Evolutionary conservation across 495 filamentous ascomycete species (phyloP).

Genomic region (Lophiostoma macrostomum): DNA sequence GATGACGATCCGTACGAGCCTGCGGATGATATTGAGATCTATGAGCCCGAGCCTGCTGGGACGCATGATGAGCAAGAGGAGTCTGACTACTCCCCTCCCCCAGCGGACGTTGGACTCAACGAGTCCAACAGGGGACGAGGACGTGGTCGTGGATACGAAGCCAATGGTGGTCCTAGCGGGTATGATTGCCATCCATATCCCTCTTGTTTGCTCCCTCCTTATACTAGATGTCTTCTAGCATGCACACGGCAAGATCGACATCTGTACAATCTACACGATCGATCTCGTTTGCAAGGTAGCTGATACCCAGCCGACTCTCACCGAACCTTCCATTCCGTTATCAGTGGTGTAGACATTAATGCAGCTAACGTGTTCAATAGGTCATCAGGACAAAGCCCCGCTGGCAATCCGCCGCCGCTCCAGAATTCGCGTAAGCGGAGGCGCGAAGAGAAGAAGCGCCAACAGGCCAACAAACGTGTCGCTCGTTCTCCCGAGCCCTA

Average conservation of each 20-base stretch:
- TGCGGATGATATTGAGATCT: conserved; percentile 31
- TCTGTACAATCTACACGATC: neutral
- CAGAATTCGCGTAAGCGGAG: conserved; percentile 26
- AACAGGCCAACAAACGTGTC: conserved; percentile 36
- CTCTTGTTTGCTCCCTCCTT: neutral
- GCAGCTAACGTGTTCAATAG: conserved; percentile 3
- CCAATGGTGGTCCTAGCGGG: conserved; percentile 17
- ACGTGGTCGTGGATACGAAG: conserved; percentile 1
- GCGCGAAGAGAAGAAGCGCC: conserved; percentile 48
- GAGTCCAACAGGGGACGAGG: conserved; percentile 5
- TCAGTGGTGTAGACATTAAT: too few species aligned
- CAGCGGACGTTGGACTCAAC: conserved; percentile 11
- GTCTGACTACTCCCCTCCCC: conserved; percentile 34
- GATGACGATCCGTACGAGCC: conserved; percentile 35
- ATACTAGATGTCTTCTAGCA: neutral
- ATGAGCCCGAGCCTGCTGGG: conserved; percentile 19
- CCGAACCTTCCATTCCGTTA: too few species aligned
- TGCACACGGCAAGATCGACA: neutral
- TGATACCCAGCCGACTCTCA: too few species aligned
- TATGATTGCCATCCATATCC: conserved; percentile 16
- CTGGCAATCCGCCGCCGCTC: conserved; percentile 7
- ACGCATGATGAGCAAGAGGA: conserved; percentile 28
- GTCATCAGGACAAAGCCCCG: conserved; percentile 27
- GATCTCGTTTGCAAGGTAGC: too few species aligned
- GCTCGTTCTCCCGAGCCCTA: conserved; percentile 49